These are phyloP conservation scores for Penicillium coffeae DNA, from an alignment of 495 filamentous ascomycete genomes.

Conservation along the genomic window DNA sequence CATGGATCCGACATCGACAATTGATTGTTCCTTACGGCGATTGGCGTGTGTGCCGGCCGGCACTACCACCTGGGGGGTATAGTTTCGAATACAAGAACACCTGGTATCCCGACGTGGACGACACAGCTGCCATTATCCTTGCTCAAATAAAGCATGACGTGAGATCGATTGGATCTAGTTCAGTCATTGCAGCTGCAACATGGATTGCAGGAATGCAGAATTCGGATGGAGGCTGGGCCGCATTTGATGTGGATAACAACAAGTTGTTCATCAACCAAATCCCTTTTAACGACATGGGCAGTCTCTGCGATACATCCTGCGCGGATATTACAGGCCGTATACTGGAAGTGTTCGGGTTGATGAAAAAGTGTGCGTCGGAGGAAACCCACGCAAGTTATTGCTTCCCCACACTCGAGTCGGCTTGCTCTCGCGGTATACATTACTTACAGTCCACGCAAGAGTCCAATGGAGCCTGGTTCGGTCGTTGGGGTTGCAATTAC, in stretches of 20 bases:
- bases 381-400: not conserved
- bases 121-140: constrained; percentile 36
- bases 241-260: constrained; percentile 40
- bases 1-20: constrained; percentile 28
- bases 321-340: constrained; percentile 37
- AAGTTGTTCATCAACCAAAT: constrained; percentile 36
- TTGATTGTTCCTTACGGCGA: constrained; percentile 23
- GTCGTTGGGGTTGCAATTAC: constrained; percentile 40
- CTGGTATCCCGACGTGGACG: constrained; percentile 43
- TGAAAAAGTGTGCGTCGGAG: constrained; percentile 3
- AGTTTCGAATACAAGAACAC: constrained; percentile 34
- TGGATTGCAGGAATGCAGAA: constrained; percentile 49
- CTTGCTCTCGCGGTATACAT: not conserved
- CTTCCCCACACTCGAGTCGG: not conserved
- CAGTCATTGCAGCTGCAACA: constrained; percentile 13
- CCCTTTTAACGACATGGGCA: constrained; percentile 44
- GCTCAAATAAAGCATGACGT: constrained; percentile 28
- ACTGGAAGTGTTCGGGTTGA: constrained; percentile 36
- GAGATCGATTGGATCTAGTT: not conserved
- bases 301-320: constrained; percentile 29
- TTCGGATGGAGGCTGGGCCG: constrained; percentile 40
- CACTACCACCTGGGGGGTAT: constrained; percentile 23
- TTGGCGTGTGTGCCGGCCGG: constrained; percentile 28
- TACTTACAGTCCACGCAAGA: constrained; percentile 18
- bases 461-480: constrained; percentile 28